These are phyloP conservation scores for Ogataea nakhonphanomensis DNA, from an alignment of 805 yeast species.

Conservation along the genomic window DNA sequence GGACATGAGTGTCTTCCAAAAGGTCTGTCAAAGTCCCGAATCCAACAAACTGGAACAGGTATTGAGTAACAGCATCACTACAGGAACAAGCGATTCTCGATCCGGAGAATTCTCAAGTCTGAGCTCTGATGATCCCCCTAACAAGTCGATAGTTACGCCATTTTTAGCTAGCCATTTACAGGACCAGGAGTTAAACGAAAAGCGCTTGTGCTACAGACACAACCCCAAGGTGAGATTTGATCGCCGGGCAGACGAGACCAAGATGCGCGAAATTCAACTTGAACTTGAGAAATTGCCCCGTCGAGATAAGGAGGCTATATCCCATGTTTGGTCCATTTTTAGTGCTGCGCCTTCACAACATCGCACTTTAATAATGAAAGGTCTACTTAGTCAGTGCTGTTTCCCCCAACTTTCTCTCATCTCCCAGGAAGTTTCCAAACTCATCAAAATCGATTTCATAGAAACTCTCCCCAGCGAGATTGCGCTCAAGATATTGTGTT, in stretches of 20 bases:
- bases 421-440: conserved; percentile 69
- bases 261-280: conserved; percentile 61
- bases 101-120: background rate
- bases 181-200: conserved; percentile 48
- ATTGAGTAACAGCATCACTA: conserved; percentile 14
- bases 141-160: conserved; percentile 33
- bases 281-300: conserved; percentile 56
- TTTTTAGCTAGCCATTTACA: conserved; percentile 32
- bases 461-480: conserved; percentile 82
- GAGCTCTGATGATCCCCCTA: conserved; percentile 9
- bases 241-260: conserved; percentile 59
- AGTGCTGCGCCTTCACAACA: conserved; percentile 68
- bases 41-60: conserved; percentile 19
- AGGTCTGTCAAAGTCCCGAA: conserved; percentile 22
- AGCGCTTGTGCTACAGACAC: conserved; percentile 84
- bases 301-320: conserved; percentile 73
- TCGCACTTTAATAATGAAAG: conserved; percentile 74
- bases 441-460: conserved; percentile 87
- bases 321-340: conserved; percentile 82
- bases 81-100: conserved; percentile 3
- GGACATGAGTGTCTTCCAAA: conserved; percentile 20
- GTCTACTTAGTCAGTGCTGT: conserved; percentile 85
- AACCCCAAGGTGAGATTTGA: conserved; percentile 82
- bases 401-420: conserved; percentile 91
- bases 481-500: conserved; percentile 79